A percentile compares a stretch with the other conserved stretches of the same genome.
These are phyloP conservation scores for Dothistroma pini DNA, from an alignment of 2,329 filamentous ascomycete species.

Conservation along the genomic window DNA sequence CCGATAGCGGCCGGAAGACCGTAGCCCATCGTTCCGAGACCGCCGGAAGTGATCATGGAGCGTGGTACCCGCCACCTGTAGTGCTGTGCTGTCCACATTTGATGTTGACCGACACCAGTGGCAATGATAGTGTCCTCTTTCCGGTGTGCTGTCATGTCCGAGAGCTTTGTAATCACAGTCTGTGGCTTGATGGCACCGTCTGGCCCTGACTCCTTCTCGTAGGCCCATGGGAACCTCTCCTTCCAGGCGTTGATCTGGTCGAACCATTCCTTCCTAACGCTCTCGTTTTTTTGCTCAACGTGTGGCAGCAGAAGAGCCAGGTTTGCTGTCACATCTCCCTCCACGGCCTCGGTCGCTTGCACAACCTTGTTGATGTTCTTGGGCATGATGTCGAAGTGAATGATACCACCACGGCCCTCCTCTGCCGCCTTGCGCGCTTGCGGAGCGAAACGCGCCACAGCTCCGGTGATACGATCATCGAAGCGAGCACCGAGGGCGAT, in stretches of 20 bases:
- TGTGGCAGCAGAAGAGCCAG: conserved; percentile 70
- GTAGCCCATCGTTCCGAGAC: conserved; percentile 93
- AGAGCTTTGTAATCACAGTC: conserved; percentile 84
- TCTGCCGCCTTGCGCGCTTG: conserved; percentile 77
- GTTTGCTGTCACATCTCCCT: conserved; percentile 85
- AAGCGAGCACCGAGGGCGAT: conserved; percentile 92
- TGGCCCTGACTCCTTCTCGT: conserved; percentile 67
- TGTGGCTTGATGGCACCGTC: conserved; percentile 90
- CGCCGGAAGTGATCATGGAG: conserved; percentile 94
- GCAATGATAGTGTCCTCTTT: conserved; percentile 85
- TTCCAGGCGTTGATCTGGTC: conserved; percentile 89
- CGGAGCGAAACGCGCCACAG: conserved; percentile 82
- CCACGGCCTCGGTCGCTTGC: conserved; percentile 90
- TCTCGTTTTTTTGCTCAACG: conserved; percentile 59
- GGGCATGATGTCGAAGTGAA: conserved; percentile 97
- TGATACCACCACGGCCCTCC: conserved; percentile 85
- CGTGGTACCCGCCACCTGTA: conserved; percentile 91
- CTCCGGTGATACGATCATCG: conserved; percentile 88
- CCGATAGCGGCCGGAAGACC: conserved; percentile 93
- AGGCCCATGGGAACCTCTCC: conserved; percentile 80
- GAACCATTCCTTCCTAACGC: conserved; percentile 79
- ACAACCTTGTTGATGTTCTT: conserved; percentile 99
- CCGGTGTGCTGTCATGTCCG: conserved; percentile 71
- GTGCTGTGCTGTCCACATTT: conserved; percentile 98
- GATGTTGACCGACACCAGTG: conserved; percentile 94